Evolutionary conservation across 2,329 filamentous ascomycete genomes (phyloP).

Genomic region (Botrytis paeoniae): DNA sequence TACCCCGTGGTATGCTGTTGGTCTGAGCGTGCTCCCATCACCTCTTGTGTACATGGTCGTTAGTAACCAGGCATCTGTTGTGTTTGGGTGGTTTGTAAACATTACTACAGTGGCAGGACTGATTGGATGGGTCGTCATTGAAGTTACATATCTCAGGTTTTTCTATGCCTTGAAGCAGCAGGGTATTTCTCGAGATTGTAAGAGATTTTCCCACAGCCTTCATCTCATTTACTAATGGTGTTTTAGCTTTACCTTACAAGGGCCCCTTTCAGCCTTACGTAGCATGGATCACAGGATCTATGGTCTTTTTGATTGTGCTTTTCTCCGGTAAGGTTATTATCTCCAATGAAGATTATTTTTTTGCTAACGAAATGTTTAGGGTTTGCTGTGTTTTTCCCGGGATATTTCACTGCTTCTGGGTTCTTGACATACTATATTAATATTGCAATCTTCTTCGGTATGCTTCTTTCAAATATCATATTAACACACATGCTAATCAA

Average conservation of each 20-base stretch:
- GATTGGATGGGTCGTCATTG: constrained; percentile 60
- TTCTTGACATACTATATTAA: constrained; percentile 65
- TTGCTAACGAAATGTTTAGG: constrained; percentile 3
- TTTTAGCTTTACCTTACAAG: constrained; percentile 49
- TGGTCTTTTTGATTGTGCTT: constrained; percentile 51
- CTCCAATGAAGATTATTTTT: neutral
- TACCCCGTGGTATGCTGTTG: constrained; percentile 53
- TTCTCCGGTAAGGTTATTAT: constrained; percentile 41
- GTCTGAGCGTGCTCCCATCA: constrained; percentile 55
- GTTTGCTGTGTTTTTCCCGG: neutral
- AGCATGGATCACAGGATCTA: constrained; percentile 57
- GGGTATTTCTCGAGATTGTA: constrained; percentile 46
- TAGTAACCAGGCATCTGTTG: constrained; percentile 52
- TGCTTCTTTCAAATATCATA: neutral
- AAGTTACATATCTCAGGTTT: constrained; percentile 58
- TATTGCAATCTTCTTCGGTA: constrained; percentile 53
- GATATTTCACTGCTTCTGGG: constrained; percentile 51
- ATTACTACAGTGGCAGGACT: constrained; percentile 62
- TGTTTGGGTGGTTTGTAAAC: constrained; percentile 65
- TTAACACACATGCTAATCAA: neutral
- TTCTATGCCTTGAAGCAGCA: constrained; percentile 54
- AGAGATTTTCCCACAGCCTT: neutral
- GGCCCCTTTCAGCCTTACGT: constrained; percentile 56
- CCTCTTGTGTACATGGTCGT: constrained; percentile 69
- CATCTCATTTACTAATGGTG: neutral